Conservation (phyloP, 2,329 filamentous ascomycete species). For the Cercospora sp. region DNA sequence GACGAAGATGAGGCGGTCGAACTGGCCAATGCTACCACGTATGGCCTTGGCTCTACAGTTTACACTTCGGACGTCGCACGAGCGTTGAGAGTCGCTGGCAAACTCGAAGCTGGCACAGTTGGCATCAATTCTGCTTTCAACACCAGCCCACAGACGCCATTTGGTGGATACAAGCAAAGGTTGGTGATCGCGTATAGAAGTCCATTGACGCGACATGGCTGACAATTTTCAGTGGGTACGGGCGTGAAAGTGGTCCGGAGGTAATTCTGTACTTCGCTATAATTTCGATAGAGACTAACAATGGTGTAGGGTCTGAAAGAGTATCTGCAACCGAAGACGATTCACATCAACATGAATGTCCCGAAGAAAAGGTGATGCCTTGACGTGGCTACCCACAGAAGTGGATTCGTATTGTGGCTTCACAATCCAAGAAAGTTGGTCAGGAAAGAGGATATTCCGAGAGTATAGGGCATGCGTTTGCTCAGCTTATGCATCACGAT, state of each 20-base stretch:
- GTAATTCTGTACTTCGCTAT: not conserved
- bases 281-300: not conserved
- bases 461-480: not conserved
- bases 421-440: not conserved
- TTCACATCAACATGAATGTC: slow-evolving; percentile 14
- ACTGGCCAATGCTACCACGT: slow-evolving; percentile 59
- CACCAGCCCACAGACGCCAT: slow-evolving; percentile 6
- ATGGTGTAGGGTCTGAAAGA: slow-evolving; percentile 6
- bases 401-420: not conserved
- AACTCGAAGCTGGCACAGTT: slow-evolving; percentile 66
- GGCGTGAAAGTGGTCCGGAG: slow-evolving; percentile 11
- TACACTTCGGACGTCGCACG: slow-evolving; percentile 63
- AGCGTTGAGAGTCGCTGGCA: slow-evolving; percentile 52
- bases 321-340: slow-evolving; percentile 15
- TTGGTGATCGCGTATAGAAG: not conserved
- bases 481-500: not conserved
- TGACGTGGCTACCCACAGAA: not conserved
- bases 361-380: not conserved
- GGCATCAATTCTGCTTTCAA: slow-evolving; percentile 64
- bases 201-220: not conserved
- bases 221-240: not conserved
- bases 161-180: slow-evolving; percentile 48
- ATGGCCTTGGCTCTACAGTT: slow-evolving; percentile 61
- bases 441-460: not conserved
- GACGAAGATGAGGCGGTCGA: slow-evolving; percentile 57